Evolutionary conservation across 129 eudicot species (phyloP).

Genomic region (Glebionis coronaria): DNA sequence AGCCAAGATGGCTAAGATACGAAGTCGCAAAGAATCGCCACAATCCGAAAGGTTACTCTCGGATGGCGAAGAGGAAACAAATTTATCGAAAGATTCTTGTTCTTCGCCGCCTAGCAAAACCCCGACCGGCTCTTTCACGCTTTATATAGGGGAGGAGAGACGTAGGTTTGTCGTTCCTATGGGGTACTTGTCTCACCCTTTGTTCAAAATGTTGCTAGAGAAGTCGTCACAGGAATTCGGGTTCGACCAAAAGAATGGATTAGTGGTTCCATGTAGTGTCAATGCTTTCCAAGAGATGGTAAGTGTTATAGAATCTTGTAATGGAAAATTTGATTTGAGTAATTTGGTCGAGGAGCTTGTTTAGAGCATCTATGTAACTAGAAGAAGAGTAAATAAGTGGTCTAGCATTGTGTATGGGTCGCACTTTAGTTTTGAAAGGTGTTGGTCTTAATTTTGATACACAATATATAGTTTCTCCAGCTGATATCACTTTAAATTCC

Average conservation of each 20-base stretch:
- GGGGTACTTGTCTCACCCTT: slow-evolving; percentile 68
- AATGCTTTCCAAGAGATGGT: slow-evolving; percentile 63
- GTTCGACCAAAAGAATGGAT: slow-evolving; percentile 57
- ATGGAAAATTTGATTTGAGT: slow-evolving; percentile 69
- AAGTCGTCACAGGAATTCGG: slow-evolving; percentile 80
- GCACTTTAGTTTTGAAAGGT: slow-evolving; percentile 17
- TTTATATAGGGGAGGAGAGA: slow-evolving; percentile 77
- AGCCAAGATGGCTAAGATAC: slow-evolving; percentile 58
- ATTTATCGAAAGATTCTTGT: too few relatives aligned
- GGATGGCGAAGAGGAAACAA: slow-evolving; percentile 19
- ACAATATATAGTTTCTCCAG: neutral
- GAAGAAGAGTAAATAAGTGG: slow-evolving; percentile 8
- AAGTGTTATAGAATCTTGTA: slow-evolving; percentile 63
- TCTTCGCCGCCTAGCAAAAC: slow-evolving; percentile 32
- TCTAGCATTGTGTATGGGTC: slow-evolving; percentile 4
- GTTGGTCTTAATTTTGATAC: slow-evolving; percentile 16
- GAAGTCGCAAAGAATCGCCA: slow-evolving; percentile 15
- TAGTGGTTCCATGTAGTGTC: slow-evolving; percentile 76
- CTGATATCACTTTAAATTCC: too few relatives aligned
- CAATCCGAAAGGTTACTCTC: slow-evolving; percentile 33
- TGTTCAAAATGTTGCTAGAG: slow-evolving; percentile 79
- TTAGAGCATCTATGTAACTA: slow-evolving; percentile 16
- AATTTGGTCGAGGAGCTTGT: slow-evolving; percentile 64
- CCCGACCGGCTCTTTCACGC: slow-evolving; percentile 58
- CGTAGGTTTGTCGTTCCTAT: slow-evolving; percentile 51